Percentiles rank a stretch among this genome's conserved stretches.
Evolutionary conservation across 2,329 filamentous ascomycete species (phyloP).

Genomic region (Xylariaceae sp.): DNA sequence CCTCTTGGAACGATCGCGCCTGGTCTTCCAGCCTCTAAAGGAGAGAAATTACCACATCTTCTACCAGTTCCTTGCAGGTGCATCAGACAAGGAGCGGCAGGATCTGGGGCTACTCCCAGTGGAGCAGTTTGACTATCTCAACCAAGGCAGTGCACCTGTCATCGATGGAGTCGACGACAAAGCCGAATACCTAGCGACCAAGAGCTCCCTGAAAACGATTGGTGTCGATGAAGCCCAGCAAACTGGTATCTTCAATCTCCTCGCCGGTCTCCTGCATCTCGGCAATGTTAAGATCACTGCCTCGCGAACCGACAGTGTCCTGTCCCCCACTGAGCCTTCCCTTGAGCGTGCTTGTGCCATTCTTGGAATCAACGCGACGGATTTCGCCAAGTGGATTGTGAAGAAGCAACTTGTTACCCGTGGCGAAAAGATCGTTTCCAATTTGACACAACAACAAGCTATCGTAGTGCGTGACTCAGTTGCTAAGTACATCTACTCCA

Average conservation of each 20-base stretch:
- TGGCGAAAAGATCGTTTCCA: conserved; percentile 96
- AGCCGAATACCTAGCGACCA: conserved; percentile 86
- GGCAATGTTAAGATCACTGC: conserved; percentile 96
- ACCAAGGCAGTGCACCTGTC: conserved; percentile 84
- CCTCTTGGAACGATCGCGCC: conserved; percentile 85
- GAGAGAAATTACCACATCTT: conserved; percentile 99
- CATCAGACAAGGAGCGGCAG: conserved; percentile 77
- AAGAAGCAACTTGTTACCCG: conserved; percentile 98
- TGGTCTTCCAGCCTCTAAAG: conserved; percentile 96
- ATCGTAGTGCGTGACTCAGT: conserved; percentile 94
- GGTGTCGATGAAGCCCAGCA: conserved; percentile 75
- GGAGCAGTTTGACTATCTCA: conserved; percentile 93
- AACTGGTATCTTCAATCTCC: conserved; percentile 78
- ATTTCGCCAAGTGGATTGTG: conserved; percentile 96
- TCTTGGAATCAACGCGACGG: conserved; percentile 77
- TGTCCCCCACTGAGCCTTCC: conserved; percentile 76
- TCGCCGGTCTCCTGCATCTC: conserved; percentile 87
- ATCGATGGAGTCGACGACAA: conserved; percentile 97
- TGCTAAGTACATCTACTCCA: conserved; percentile 98
- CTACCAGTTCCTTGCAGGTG: conserved; percentile 92
- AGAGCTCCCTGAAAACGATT: conserved; percentile 81
- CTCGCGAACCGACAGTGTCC: conserved; percentile 79
- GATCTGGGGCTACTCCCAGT: conserved; percentile 75
- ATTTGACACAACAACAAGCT: conserved; percentile 88
- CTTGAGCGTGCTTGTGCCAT: conserved; percentile 77